Evolutionary conservation across 2,329 filamentous ascomycete genomes (phyloP).

Genomic region (Talaromyces marneffei): DNA sequence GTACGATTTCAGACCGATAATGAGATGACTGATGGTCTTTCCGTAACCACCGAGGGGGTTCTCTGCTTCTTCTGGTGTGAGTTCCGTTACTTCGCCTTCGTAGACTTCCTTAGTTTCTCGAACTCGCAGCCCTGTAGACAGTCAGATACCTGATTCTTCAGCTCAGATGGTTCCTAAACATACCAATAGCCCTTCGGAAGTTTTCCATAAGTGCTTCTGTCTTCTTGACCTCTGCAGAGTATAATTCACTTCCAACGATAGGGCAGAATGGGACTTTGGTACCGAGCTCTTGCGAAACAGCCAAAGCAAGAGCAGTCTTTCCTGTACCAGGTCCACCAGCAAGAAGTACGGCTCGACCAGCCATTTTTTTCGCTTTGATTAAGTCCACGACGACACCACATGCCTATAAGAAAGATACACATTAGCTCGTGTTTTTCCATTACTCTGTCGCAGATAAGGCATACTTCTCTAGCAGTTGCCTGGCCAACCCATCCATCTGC

Average conservation of each 20-base stretch:
- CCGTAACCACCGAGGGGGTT: constrained; percentile 96
- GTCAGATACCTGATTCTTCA: constrained; percentile 17
- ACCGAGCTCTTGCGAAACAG: constrained; percentile 92
- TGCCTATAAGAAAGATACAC: constrained; percentile 52
- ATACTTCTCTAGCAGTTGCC: constrained; percentile 76
- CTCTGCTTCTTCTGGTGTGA: constrained; percentile 95
- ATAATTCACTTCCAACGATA: constrained; percentile 96
- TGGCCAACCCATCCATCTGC: constrained; percentile 87
- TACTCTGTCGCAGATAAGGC: constrained; percentile 15
- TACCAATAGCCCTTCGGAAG: constrained; percentile 90
- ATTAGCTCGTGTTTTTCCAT: not conserved
- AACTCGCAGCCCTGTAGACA: constrained; percentile 64
- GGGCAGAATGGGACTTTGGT: constrained; percentile 98
- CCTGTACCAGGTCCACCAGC: constrained; percentile 93
- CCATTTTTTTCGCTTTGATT: constrained; percentile 96
- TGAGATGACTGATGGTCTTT: constrained; percentile 90
- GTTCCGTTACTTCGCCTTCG: constrained; percentile 95
- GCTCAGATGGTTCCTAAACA: constrained; percentile 9
- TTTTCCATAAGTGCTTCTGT: constrained; percentile 99
- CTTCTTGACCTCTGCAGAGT: constrained; percentile 98
- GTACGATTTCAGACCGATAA: constrained; percentile 91
- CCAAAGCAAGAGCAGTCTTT: constrained; percentile 92
- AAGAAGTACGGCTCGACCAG: constrained; percentile 84
- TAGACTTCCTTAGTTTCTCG: constrained; percentile 99
- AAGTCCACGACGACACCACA: constrained; percentile 94